Evolutionary conservation across 2,329 filamentous ascomycete genomes (phyloP).

Genomic region (Calonectria crousiana): DNA sequence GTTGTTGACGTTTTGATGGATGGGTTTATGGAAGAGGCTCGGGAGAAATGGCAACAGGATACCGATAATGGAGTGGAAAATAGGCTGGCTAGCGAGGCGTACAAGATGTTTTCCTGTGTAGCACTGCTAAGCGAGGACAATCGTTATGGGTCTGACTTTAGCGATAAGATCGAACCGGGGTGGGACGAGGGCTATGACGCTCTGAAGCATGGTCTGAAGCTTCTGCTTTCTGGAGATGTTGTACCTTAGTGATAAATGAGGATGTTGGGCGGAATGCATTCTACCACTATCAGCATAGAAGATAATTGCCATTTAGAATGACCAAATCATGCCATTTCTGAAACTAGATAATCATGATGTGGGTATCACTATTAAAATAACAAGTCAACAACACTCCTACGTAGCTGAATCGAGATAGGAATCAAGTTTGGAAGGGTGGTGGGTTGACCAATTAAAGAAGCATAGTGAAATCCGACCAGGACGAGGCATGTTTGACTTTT

Average conservation of each 20-base stretch:
- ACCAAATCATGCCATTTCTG: not conserved
- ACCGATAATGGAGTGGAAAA: not conserved
- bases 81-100: not conserved
- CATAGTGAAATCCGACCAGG: not conserved
- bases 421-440: not conserved
- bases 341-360: not conserved
- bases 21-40: not conserved
- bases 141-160: not conserved
- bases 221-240: not conserved
- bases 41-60: not conserved
- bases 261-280: not conserved
- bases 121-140: not conserved
- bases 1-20: not conserved
- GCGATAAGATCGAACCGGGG: not conserved
- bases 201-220: not conserved
- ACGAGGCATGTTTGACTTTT: not conserved
- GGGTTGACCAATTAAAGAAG: not conserved
- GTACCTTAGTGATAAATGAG: too few species aligned
- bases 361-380: too few species aligned
- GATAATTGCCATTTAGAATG: not conserved
- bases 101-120: not conserved
- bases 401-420: too few species aligned
- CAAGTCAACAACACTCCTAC: too few species aligned
- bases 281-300: not conserved
- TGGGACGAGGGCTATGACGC: not conserved